Base-by-base conservation (phyloP, 2,329 filamentous ascomycete species). In the Colletotrichum tofieldiae region DNA sequence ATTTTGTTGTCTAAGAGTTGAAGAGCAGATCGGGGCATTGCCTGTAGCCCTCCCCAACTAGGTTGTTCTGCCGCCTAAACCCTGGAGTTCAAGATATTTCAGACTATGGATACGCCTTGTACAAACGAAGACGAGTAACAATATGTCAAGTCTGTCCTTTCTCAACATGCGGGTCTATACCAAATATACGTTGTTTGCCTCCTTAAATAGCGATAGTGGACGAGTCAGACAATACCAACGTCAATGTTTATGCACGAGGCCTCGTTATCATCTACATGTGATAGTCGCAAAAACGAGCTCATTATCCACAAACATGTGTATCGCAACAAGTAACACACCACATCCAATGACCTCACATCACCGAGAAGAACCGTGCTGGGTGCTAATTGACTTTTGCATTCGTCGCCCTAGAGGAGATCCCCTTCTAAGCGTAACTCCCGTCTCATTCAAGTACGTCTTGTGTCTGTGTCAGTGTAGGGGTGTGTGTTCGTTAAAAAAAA, bases 401-500 rank as follows among this genome's bases (percentile, higher is more conserved):
- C 49, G 62, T 52, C 56, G 35, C 43, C 58, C 56, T 71, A 49
- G 41, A 61, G 66, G n/a, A 65, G 41, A 56, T 35, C n/a, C 55
- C 51, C 60, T 66, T 73, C 71, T 72, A 71, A 71, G 71, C 43
- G 35, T 61, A 67, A 62, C 51, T 66, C 67, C 61, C 41, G 60
- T 67, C 43, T 72, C 55, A 45, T 63, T 58, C 51, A 67, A 59
- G 51, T 58, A 56, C 12, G 37, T 66, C 62, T 66, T 63, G 54
- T 65, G 51, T 64, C 43, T 70, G 65, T 60, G 69, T 69, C 59
- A 41, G 60, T 64, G 49, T 52, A 63, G 63, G 70, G 49, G 61
- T 47, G 61, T 67, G 59, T 65, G 61, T 73, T 74, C 65, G 70
- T 72, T 68, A 70, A 64, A 67, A 26, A 26, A 54, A 68, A 64